Conservation (phyloP, 257 asterid species). For the Fraxinus anomala region DNA sequence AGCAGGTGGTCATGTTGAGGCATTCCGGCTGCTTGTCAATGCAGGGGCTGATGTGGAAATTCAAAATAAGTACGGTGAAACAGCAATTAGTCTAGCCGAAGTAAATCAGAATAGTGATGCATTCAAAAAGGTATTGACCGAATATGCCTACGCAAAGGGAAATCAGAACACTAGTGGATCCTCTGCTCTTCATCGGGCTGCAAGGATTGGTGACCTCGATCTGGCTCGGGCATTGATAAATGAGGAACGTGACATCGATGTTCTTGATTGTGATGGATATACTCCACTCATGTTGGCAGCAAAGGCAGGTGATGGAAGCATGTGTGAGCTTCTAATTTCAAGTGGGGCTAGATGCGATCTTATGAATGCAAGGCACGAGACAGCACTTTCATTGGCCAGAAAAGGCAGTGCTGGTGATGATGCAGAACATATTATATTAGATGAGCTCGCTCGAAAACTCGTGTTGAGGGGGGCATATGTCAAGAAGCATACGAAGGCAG, state of each 20-base stretch:
- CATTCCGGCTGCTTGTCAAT: conserved; percentile 51
- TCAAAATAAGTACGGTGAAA: conserved; percentile 52
- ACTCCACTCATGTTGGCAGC: conserved; percentile 76
- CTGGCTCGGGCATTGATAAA: conserved; percentile 32
- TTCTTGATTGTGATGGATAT: conserved; percentile 51
- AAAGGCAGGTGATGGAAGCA: conserved; percentile 40
- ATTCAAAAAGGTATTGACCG: conserved; percentile 45
- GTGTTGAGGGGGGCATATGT: conserved; percentile 51
- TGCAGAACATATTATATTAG: conserved; percentile 47
- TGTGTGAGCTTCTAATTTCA: conserved; percentile 53
- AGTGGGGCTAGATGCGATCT: conserved; percentile 51
- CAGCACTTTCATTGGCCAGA: conserved; percentile 52
- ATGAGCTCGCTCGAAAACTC: conserved; percentile 57
- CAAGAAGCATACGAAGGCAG: conserved; percentile 65
- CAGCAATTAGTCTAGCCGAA: conserved; percentile 53
- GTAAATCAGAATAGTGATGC: conserved; percentile 54
- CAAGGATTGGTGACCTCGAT: conserved; percentile 35
- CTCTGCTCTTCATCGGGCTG: conserved; percentile 47
- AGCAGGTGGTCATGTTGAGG: conserved; percentile 50
- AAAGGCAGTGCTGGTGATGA: conserved; percentile 28
- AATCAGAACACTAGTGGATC: conserved; percentile 23
- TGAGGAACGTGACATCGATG: conserved; percentile 35
- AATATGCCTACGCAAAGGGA: conserved; percentile 31
- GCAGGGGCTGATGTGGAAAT: conserved; percentile 55
- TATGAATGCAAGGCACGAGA: conserved; percentile 45